These are phyloP conservation scores for Barnettozyma siamensis DNA, from an alignment of 805 yeast genomes.

Conservation along the genomic window DNA sequence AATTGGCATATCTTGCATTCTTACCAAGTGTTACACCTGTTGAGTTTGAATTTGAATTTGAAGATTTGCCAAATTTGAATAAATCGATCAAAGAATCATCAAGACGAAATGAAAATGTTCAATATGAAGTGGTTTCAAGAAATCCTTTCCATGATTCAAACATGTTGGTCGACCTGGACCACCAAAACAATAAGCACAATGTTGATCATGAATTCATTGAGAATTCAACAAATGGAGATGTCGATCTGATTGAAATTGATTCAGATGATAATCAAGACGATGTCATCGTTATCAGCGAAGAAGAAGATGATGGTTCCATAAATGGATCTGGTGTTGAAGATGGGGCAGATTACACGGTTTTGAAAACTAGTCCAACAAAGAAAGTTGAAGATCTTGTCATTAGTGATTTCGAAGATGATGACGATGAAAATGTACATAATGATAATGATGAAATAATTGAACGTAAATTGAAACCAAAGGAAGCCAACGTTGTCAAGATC, in stretches of 20 bases:
- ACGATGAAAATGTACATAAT: no score
- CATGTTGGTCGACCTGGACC: slow-evolving; percentile 1
- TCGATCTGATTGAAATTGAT: slow-evolving; percentile 8
- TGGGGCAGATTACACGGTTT: slow-evolving; percentile 4
- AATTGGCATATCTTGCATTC: slow-evolving; percentile 83
- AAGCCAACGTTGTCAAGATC: slow-evolving; percentile 26
- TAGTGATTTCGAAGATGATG: neutral
- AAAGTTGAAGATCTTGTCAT: neutral
- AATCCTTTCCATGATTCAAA: slow-evolving; percentile 1
- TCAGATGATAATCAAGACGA: slow-evolving; percentile 10
- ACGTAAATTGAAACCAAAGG: slow-evolving; percentile 6
- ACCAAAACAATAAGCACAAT: neutral
- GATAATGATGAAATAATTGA: neutral
- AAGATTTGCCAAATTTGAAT: no score
- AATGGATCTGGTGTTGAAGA: slow-evolving; percentile 9
- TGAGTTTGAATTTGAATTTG: slow-evolving; percentile 36
- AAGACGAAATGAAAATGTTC: slow-evolving; percentile 2
- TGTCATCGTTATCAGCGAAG: slow-evolving; percentile 19
- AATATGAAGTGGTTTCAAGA: neutral
- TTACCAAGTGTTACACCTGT: slow-evolving; percentile 66
- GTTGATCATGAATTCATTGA: neutral
- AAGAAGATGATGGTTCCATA: slow-evolving; percentile 7
- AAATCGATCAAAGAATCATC: no score
- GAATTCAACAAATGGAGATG: neutral
- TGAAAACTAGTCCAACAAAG: slow-evolving; percentile 3